These are phyloP conservation scores for Lactuca saligna DNA, from an alignment of 129 eudicot species.

Conservation along the genomic window DNA sequence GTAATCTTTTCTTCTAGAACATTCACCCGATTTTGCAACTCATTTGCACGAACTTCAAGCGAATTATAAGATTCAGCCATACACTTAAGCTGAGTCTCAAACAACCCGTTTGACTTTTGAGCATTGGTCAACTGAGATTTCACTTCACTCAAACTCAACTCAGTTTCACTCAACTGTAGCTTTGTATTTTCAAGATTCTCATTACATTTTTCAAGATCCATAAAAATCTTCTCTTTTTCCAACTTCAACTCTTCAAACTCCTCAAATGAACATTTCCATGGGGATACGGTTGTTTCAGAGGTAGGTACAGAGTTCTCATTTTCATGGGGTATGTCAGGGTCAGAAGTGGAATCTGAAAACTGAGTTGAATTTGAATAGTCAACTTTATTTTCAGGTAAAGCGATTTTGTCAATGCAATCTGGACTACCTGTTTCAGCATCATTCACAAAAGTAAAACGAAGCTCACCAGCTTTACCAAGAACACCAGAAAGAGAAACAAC, in stretches of 20 bases:
- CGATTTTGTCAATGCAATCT: conserved; percentile 94
- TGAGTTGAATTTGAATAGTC: conserved; percentile 54
- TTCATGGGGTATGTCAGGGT: conserved; percentile 74
- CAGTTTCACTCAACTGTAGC: conserved; percentile 72
- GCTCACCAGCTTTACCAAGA: conserved; percentile 49
- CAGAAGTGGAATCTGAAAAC: conserved; percentile 73
- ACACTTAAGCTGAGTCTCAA: conserved; percentile 97
- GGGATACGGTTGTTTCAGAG: conserved; percentile 49
- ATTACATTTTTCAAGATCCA: conserved; percentile 62
- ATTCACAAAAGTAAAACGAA: conserved; percentile 49
- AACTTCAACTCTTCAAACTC: conserved; percentile 68
- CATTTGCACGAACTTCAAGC: conserved; percentile 81
- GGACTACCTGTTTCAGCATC: conserved; percentile 65
- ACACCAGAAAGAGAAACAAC: conserved; percentile 65
- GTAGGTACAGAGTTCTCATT: conserved; percentile 65
- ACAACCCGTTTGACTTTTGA: conserved; percentile 70
- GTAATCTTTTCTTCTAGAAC: conserved; percentile 55
- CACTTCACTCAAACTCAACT: conserved; percentile 62
- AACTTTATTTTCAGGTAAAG: conserved; percentile 73
- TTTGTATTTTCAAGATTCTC: conserved; percentile 63
- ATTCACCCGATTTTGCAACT: conserved; percentile 61
- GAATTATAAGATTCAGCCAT: conserved; percentile 96
- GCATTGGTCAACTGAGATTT: conserved; percentile 78
- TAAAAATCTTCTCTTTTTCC: conserved; percentile 64
- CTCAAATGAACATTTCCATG: conserved; percentile 76